phyloP scores from a whole-genome alignment of 164 flowering plant genomes.

The Stephania cephalantha region DNA sequence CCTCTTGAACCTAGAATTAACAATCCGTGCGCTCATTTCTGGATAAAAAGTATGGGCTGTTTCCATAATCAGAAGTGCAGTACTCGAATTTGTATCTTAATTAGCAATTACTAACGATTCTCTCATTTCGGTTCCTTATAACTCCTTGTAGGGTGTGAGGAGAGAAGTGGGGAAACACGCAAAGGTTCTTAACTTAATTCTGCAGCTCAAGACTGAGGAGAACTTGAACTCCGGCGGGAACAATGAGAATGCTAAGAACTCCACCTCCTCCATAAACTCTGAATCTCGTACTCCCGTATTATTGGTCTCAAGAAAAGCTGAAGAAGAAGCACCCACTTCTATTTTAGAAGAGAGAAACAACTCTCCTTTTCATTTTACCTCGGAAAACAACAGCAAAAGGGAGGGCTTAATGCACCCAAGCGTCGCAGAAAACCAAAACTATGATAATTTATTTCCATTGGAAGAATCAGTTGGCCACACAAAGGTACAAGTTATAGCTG shows the following conservation, averaged over 20 bases:
- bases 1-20: not conserved
- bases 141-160: slow-evolving; percentile 65
- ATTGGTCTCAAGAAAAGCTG: slow-evolving; percentile 9
- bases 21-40: not conserved
- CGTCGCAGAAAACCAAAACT: not conserved
- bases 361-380: slow-evolving; percentile 11
- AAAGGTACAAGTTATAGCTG: slow-evolving; percentile 68
- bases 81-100: not conserved
- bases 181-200: slow-evolving; percentile 41
- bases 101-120: not conserved
- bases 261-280: slow-evolving; percentile 10
- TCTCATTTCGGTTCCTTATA: not conserved
- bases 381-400: slow-evolving; percentile 6
- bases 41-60: not conserved
- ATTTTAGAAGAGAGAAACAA: slow-evolving; percentile 11
- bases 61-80: not conserved
- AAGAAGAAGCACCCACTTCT: slow-evolving; percentile 21
- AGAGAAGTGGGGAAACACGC: slow-evolving; percentile 89
- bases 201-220: slow-evolving; percentile 12
- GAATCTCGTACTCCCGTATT: slow-evolving; percentile 16
- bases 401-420: not conserved
- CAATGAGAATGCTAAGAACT: slow-evolving; percentile 6
- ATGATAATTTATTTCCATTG: slow-evolving; percentile 12
- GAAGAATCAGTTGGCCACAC: slow-evolving; percentile 85
- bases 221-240: slow-evolving; percentile 14